Evolutionary conservation across 148 eudicot species (phyloP), one percentile per base, ranked within the genome.

Genomic region (Suaeda aralocaspica): DNA sequence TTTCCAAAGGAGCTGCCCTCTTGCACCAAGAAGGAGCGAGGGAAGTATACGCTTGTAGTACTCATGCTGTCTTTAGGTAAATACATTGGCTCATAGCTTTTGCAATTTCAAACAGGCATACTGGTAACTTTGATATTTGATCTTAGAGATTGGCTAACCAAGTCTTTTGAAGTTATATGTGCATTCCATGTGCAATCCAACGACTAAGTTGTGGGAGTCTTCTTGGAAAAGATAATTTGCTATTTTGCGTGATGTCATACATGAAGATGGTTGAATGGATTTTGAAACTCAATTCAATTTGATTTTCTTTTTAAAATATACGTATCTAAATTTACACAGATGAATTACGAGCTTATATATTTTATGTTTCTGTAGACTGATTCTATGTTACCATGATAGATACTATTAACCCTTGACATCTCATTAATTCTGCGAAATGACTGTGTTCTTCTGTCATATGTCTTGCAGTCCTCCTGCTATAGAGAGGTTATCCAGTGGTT

Each of bases 1-100:
- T 91, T 71, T 68, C 94, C 34, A 87, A 91, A 80, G 97, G 97
- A 70, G 97, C 97, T 53, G 87, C 82, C 30, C 80, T 90, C 31
- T 78, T 90, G 66, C 96, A 90, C 74, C 87, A 87, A 77, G 92
- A 86, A 75, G 96, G 96, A 49, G 96, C 96, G 18, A 84, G 96
- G 74, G 96, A 90, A 81, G 92, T 90, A 25, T 90, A 90, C 80
- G 96, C 96, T 52, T 90, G 96, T 76, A 57, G 82, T 80, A 90
- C 96, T 16, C 96, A 90, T 77, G 96, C 96, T 80, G 96, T 90
- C 34, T 90, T 90, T 72, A 90, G 96, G 94, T 91, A 81, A 65
- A 33, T 24, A 36, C 41, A 22, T 55, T 57, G 1, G 10, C 49
- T 28, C 5, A 0, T 33, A 12, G 45, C 15, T 65, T 65, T 59